Evolutionary conservation across 2,329 filamentous ascomycete species (phyloP).

Genomic region (Mycosphaerelloides madeirae): DNA sequence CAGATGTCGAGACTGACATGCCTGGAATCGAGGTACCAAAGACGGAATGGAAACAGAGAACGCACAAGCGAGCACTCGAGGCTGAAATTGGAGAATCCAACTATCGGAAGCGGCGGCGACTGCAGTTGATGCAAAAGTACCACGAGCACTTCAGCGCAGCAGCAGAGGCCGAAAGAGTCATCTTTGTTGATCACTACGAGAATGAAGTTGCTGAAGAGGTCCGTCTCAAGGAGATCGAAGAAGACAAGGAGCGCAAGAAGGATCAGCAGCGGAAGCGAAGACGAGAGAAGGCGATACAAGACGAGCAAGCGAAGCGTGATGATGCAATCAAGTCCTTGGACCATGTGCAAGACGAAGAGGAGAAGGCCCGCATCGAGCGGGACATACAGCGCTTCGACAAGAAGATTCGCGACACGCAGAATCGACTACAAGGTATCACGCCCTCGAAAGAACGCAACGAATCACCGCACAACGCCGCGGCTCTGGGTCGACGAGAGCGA

Average conservation of each 20-base stretch:
- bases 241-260: constrained; percentile 98
- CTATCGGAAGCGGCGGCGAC: constrained; percentile 62
- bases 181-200: constrained; percentile 73
- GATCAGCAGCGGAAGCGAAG: constrained; percentile 98
- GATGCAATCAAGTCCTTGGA: constrained; percentile 73
- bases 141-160: constrained; percentile 61
- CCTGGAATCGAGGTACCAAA: constrained; percentile 49
- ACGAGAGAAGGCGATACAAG: constrained; percentile 87
- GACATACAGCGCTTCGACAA: constrained; percentile 88
- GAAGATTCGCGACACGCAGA: constrained; percentile 86
- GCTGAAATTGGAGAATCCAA: constrained; percentile 58
- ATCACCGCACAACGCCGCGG: constrained; percentile 45
- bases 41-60: constrained; percentile 50
- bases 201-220: constrained; percentile 80
- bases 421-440: constrained; percentile 79
- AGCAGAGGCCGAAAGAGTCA: constrained; percentile 65
- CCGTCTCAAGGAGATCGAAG: constrained; percentile 80
- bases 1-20: constrained; percentile 54
- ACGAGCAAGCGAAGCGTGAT: constrained; percentile 78
- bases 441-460: constrained; percentile 66
- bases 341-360: constrained; percentile 73
- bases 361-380: constrained; percentile 72
- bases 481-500: constrained; percentile 26
- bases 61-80: constrained; percentile 64
- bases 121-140: constrained; percentile 52